Evolutionary conservation across 2,329 filamentous ascomycete genomes (phyloP).

Genomic region (Rhexocercosporidium sp.): DNA sequence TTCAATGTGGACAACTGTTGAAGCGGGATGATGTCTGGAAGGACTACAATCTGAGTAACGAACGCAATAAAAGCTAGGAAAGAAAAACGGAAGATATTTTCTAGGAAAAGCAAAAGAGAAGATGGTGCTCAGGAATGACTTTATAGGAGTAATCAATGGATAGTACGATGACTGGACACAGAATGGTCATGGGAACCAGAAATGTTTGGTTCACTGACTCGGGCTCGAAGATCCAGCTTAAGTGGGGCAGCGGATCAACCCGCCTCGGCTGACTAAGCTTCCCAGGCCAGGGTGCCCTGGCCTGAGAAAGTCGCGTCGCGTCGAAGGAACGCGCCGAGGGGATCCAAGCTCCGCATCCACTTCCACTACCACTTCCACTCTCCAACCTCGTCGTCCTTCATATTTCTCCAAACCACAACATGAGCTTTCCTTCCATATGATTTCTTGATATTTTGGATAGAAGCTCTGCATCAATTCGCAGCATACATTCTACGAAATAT

Average conservation of each 20-base stretch:
- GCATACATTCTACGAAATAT: constrained; percentile 12
- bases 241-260: constrained; percentile 6
- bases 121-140: background rate
- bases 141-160: background rate
- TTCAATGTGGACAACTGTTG: background rate
- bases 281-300: too few species aligned
- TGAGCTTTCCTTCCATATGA: constrained; percentile 22
- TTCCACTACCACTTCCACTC: background rate
- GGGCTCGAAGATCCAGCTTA: background rate
- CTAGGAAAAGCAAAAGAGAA: background rate
- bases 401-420: constrained; percentile 10
- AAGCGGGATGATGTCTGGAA: background rate
- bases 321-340: background rate
- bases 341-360: constrained; percentile 3
- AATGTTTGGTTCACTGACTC: background rate
- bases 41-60: background rate
- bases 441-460: constrained; percentile 18
- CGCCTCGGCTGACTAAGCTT: background rate
- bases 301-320: background rate
- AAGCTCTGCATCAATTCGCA: constrained; percentile 19
- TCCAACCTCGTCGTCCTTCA: constrained; percentile 17
- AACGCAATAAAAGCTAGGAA: background rate
- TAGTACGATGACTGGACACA: background rate
- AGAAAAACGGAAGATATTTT: background rate
- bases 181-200: background rate